These are phyloP conservation scores for Isabelozyma gotoi DNA, from an alignment of 805 yeast genomes.

Conservation along the genomic window DNA sequence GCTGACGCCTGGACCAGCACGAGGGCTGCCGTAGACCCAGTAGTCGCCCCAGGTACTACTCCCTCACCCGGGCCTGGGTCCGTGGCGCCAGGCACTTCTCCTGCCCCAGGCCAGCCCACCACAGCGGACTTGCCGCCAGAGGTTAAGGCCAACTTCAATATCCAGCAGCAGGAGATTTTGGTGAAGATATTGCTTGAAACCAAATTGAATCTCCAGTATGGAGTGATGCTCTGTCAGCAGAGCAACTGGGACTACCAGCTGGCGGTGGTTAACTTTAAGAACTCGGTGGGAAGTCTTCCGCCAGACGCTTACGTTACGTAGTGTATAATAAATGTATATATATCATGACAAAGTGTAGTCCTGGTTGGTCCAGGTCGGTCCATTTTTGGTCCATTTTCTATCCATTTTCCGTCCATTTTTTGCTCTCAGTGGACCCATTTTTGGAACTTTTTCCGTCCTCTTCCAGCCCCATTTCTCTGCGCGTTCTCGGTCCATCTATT, in stretches of 20 bases:
- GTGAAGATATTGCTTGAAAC: slow-evolving; percentile 70
- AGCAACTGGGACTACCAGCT: slow-evolving; percentile 77
- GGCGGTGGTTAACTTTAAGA: slow-evolving; percentile 70
- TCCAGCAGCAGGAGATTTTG: slow-evolving; percentile 62
- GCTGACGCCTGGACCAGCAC: slow-evolving; percentile 52
- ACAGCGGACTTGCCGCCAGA: slow-evolving; percentile 55
- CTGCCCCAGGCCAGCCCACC: slow-evolving; percentile 16
- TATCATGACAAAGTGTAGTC: too few relatives aligned
- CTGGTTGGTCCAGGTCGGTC: too few relatives aligned
- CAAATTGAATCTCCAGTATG: slow-evolving; percentile 73
- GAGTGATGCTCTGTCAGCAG: slow-evolving; percentile 81
- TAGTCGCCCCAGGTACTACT: slow-evolving; percentile 8
- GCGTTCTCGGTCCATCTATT: too few relatives aligned
- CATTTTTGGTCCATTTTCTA: too few relatives aligned
- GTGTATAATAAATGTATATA: not conserved
- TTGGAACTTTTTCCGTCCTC: too few relatives aligned
- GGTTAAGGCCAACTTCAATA: slow-evolving; percentile 48
- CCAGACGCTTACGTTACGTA: slow-evolving; percentile 30
- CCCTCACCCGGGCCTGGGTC: slow-evolving; percentile 12
- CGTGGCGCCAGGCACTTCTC: slow-evolving; percentile 13
- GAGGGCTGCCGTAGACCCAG: slow-evolving; percentile 4
- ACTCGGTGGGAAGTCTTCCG: slow-evolving; percentile 54
- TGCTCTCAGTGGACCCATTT: too few relatives aligned
- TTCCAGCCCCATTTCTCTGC: too few relatives aligned
- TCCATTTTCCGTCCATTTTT: too few relatives aligned